A percentile compares a stretch with the other conserved stretches of the same genome.
phyloP scores from a whole-genome alignment of 805 yeast species.

The Candida schatavii region DNA sequence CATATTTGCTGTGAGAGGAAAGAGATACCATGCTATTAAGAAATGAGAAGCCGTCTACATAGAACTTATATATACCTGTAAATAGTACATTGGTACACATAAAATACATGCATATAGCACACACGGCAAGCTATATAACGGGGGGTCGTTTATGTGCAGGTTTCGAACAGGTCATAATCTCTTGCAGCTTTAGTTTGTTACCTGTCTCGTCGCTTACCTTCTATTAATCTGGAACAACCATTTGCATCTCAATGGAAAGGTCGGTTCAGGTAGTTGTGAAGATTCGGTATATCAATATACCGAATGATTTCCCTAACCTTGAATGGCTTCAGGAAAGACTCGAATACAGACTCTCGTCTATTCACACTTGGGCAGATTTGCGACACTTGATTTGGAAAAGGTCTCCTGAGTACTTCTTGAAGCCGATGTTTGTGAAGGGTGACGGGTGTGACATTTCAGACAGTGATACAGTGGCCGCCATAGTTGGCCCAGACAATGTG shows the following conservation, averaged over 20 bases:
- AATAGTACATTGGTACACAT: neutral
- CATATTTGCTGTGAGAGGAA: slow-evolving; percentile 91
- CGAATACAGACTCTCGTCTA: slow-evolving; percentile 19
- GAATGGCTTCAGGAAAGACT: slow-evolving; percentile 1
- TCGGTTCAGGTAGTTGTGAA: neutral
- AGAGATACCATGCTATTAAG: slow-evolving; percentile 84
- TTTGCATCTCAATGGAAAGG: neutral
- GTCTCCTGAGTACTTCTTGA: slow-evolving; percentile 20
- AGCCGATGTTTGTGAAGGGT: slow-evolving; percentile 22
- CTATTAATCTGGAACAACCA: no score
- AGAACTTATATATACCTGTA: slow-evolving; percentile 2
- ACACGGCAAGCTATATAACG: no score
- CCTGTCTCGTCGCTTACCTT: no score
- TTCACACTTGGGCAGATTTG: slow-evolving; percentile 22
- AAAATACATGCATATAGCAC: no score
- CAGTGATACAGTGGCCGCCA: neutral
- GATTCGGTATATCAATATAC: slow-evolving; percentile 2
- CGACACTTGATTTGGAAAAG: slow-evolving; percentile 27
- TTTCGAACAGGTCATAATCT: no score
- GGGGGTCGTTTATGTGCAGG: no score
- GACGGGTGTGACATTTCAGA: neutral
- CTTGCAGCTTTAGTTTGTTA: no score
- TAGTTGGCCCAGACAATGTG: neutral
- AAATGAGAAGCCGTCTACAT: slow-evolving; percentile 9
- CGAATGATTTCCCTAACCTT: neutral